phyloP scores from a whole-genome alignment of 179 eudicot species.

The Silene coronaria region DNA sequence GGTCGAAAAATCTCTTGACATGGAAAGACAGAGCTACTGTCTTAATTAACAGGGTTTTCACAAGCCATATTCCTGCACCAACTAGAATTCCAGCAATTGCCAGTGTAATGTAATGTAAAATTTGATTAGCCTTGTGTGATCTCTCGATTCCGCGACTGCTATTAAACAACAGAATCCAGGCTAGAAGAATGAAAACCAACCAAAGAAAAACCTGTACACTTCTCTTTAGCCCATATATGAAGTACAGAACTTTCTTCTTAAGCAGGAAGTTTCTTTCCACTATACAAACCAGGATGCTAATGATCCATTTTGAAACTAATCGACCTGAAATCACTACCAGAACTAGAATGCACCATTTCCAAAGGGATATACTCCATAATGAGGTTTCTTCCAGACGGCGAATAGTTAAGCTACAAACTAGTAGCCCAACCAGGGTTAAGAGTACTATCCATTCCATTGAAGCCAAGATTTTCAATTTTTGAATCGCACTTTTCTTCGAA shows the following conservation, averaged over 20 bases:
- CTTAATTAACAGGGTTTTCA: constrained; percentile 60
- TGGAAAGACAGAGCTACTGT: constrained; percentile 59
- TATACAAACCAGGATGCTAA: constrained; percentile 37
- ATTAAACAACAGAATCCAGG: constrained; percentile 62
- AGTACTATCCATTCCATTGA: constrained; percentile 48
- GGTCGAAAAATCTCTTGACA: constrained; percentile 67
- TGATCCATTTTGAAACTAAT: constrained; percentile 49
- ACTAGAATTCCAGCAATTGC: constrained; percentile 51
- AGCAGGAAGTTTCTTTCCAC: constrained; percentile 58
- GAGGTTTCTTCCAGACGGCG: constrained; percentile 18
- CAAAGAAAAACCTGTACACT: constrained; percentile 60
- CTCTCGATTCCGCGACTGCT: constrained; percentile 48
- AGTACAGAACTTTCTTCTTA: constrained; percentile 65
- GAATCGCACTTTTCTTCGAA: constrained; percentile 22
- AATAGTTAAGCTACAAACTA: constrained; percentile 43
- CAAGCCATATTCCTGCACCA: constrained; percentile 65
- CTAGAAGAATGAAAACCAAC: constrained; percentile 57
- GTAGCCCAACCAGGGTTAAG: constrained; percentile 34
- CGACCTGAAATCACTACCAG: constrained; percentile 61
- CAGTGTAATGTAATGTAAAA: constrained; percentile 53
- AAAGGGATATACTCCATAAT: constrained; percentile 50
- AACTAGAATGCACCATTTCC: constrained; percentile 81
- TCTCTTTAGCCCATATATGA: constrained; percentile 52
- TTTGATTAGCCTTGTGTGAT: constrained; percentile 31
- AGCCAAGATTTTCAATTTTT: constrained; percentile 28